phyloP scores from a whole-genome alignment of 768 basidiomycete species.

The Glaciozyma antarctica region DNA sequence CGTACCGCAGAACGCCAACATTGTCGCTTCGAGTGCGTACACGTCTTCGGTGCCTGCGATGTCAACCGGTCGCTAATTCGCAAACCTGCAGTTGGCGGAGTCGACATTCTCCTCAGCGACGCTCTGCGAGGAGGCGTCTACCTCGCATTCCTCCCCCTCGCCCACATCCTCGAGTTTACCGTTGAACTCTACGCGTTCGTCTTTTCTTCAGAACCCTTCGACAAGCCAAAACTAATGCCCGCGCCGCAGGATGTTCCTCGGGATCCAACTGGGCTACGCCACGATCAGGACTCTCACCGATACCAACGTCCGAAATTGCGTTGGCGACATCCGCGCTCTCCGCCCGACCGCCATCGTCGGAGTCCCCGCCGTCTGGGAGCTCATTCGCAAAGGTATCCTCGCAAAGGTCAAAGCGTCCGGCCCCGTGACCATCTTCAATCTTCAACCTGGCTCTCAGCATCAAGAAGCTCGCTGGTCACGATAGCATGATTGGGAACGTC shows the following conservation, averaged over 20 bases:
- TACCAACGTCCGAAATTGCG: conserved; percentile 48
- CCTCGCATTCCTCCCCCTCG: conserved; percentile 56
- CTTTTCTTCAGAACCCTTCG: conserved; percentile 11
- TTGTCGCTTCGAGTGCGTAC: too few species aligned
- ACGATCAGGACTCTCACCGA: conserved; percentile 94
- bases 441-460: conserved; percentile 69
- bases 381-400: conserved; percentile 87
- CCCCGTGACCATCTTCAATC: conserved; percentile 57
- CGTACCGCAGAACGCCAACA: too few species aligned
- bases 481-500: conserved; percentile 57
- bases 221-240: background rate
- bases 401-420: conserved; percentile 64
- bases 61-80: background rate
- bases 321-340: conserved; percentile 81
- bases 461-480: conserved; percentile 53
- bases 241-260: too few species aligned
- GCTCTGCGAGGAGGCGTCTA: conserved; percentile 44
- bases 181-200: conserved; percentile 60
- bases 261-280: conserved; percentile 63
- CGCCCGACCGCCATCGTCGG: conserved; percentile 71
- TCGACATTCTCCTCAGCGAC: conserved; percentile 2
- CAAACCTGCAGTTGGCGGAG: conserved; percentile 8
- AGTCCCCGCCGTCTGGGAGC: conserved; percentile 95
- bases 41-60: too few species aligned
- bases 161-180: conserved; percentile 86